A percentile compares a stretch with the other conserved stretches of the same genome.
Conservation (phyloP, 1,284 basidiomycete species). For the Cryptococcus floricola region DNA sequence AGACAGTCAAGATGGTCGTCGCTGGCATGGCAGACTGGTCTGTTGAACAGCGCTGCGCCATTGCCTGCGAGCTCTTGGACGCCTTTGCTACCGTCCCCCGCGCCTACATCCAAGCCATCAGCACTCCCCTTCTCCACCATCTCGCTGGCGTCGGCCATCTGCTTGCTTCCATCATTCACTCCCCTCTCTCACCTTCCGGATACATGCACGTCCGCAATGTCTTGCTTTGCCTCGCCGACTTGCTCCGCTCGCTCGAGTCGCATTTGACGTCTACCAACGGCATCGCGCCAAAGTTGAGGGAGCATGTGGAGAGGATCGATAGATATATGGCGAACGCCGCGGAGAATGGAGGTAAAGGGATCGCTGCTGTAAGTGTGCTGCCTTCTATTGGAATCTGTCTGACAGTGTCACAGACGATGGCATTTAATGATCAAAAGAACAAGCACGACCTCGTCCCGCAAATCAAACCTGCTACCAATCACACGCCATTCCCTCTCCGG, state of each 20-base stretch:
- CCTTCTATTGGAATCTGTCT: not conserved
- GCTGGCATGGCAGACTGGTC: slow-evolving; percentile 36
- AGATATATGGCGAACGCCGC: slow-evolving; percentile 40
- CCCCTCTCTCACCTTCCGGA: slow-evolving; percentile 36
- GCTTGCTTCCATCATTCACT: slow-evolving; percentile 43
- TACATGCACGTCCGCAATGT: slow-evolving; percentile 46
- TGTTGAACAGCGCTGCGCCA: slow-evolving; percentile 41
- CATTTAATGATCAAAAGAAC: not conserved
- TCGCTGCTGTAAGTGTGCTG: not conserved
- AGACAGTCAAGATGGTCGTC: slow-evolving; percentile 47
- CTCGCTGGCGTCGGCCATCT: slow-evolving; percentile 47
- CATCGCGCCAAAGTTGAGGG: slow-evolving; percentile 34
- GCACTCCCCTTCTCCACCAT: slow-evolving; percentile 44
- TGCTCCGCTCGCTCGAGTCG: slow-evolving; percentile 36
- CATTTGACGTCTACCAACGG: slow-evolving; percentile 21
- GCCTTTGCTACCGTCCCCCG: slow-evolving; percentile 41
- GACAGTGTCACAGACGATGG: not conserved
- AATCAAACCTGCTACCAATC: not conserved
- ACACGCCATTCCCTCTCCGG: not conserved
- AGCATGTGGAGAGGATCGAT: slow-evolving; percentile 45
- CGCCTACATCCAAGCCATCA: slow-evolving; percentile 41
- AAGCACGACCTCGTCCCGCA: not conserved
- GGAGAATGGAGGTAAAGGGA: not conserved
- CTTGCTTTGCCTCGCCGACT: slow-evolving; percentile 39
- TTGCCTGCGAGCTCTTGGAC: slow-evolving; percentile 45